Percentiles rank a stretch among this genome's conserved stretches.
Evolutionary conservation across 495 filamentous ascomycete genomes (phyloP).

Genomic region (Xylaria sp.): DNA sequence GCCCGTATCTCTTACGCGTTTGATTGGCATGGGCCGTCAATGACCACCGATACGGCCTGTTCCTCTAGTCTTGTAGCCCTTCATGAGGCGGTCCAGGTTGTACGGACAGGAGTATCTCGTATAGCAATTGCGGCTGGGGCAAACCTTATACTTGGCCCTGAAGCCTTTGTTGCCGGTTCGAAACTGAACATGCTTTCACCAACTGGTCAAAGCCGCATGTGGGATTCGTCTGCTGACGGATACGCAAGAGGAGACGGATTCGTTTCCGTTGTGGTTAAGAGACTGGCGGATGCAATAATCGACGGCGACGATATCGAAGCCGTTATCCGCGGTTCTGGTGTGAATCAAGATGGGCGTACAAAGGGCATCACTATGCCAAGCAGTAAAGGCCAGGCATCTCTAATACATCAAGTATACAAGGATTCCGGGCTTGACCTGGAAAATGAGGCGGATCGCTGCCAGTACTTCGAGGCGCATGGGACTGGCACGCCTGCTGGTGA

Average conservation of each 20-base stretch:
- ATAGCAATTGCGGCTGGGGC: too few species aligned
- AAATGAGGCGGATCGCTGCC: background rate
- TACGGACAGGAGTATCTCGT: too few species aligned
- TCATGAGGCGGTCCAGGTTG: too few species aligned
- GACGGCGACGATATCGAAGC: slow-evolving; percentile 62
- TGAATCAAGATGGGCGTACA: slow-evolving; percentile 56
- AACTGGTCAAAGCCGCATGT: slow-evolving; percentile 44
- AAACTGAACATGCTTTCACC: slow-evolving; percentile 31
- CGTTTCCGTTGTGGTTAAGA: slow-evolving; percentile 61
- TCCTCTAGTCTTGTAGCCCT: too few species aligned
- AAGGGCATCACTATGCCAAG: slow-evolving; percentile 55
- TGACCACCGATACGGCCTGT: too few species aligned
- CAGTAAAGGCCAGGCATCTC: slow-evolving; percentile 48
- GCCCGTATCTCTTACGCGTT: too few species aligned
- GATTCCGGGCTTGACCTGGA: background rate
- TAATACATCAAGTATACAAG: slow-evolving; percentile 40
- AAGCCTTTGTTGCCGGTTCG: too few species aligned
- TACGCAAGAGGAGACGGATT: slow-evolving; percentile 69
- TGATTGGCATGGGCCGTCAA: too few species aligned
- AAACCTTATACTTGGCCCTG: too few species aligned
- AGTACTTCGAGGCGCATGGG: slow-evolving; percentile 29
- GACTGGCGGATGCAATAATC: slow-evolving; percentile 56
- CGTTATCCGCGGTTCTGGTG: slow-evolving; percentile 56
- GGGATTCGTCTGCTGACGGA: slow-evolving; percentile 62
- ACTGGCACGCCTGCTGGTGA: slow-evolving; percentile 44